Base-by-base conservation (phyloP, 2,329 filamentous ascomycete genomes). In the Gliomastix tumulicola region DNA sequence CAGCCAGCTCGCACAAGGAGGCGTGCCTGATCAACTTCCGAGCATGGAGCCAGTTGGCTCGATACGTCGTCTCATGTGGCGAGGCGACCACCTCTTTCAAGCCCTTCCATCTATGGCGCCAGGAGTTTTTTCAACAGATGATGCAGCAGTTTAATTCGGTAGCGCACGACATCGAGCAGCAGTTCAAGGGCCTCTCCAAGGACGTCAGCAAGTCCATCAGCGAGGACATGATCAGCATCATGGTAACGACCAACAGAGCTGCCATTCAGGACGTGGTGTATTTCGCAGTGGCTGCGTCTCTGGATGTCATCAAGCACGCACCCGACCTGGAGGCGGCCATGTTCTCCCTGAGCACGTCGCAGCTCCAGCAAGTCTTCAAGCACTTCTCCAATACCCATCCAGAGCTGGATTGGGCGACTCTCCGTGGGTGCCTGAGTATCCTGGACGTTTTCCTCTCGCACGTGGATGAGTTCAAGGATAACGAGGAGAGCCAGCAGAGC, bases 11-110 rank as follows among this genome's bases (percentile, higher is more conserved):
- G 9, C 80, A 84, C 50, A 80, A 78, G 45, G 76, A 81, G 50
- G 79, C 79, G 4, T 82, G 76, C 46, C 56, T 79, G 21, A 79
- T 82, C 44, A 82, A 74, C 41, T 49, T 84, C 13, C 67, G 74
- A 33, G 69, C 79, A 7, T 84, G 79, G 79, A 69, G 60, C 36
- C 76, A 82, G 44, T 59, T 84, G 20, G 68, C 77, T 3, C 67
- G 69, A 15, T 83, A 79, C 46, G 53, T 81, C 18, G 61, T 79
- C 6, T 63, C 68, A 1, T 63, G 57, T 0, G 63, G 63, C 8
- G 58, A 63, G 30, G 55, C 60, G 3, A 71, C 69, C 13, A 62
- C 59, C 21, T 64, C 69, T 1, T 75, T 82, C 37, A 63, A 61
- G 18, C 54, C 63, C 3, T 60, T 67, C 33, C 44, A 47, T 7